These are phyloP conservation scores for Cryptococcus sp. DNA, from an alignment of 1,284 basidiomycete species.

Conservation along the genomic window DNA sequence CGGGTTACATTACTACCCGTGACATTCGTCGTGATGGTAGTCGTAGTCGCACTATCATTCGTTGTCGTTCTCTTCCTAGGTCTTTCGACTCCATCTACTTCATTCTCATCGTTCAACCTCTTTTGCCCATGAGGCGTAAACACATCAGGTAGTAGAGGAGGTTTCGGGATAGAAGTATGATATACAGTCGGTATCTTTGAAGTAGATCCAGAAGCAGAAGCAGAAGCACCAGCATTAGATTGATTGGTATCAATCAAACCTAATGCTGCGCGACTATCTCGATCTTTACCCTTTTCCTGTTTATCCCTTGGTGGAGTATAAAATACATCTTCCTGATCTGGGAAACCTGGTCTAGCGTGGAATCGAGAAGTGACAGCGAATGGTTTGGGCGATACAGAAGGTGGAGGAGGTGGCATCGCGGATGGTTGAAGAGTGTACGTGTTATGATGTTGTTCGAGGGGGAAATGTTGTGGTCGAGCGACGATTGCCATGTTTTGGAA, in stretches of 20 bases:
- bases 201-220: background rate
- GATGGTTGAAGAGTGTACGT: constrained; percentile 7
- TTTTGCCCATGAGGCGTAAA: background rate
- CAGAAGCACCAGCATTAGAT: background rate
- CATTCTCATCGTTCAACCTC: background rate
- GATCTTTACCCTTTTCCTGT: no score
- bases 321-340: background rate
- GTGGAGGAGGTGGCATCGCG: constrained; percentile 4
- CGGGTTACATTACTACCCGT: no score
- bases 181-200: background rate
- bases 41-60: background rate
- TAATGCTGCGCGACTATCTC: no score
- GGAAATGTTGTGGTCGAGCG: no score
- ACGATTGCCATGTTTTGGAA: background rate
- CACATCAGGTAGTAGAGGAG: background rate
- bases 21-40: no score
- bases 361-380: no score
- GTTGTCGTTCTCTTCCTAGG: background rate
- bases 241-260: background rate
- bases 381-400: constrained; percentile 2
- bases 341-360: no score
- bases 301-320: background rate
- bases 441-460: no score
- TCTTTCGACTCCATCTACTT: background rate
- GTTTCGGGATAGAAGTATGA: background rate